A percentile compares a stretch with the other conserved stretches of the same genome.
phyloP scores from a whole-genome alignment of 2,329 filamentous ascomycete genomes.

The Graphiopsis chlorocephala region DNA sequence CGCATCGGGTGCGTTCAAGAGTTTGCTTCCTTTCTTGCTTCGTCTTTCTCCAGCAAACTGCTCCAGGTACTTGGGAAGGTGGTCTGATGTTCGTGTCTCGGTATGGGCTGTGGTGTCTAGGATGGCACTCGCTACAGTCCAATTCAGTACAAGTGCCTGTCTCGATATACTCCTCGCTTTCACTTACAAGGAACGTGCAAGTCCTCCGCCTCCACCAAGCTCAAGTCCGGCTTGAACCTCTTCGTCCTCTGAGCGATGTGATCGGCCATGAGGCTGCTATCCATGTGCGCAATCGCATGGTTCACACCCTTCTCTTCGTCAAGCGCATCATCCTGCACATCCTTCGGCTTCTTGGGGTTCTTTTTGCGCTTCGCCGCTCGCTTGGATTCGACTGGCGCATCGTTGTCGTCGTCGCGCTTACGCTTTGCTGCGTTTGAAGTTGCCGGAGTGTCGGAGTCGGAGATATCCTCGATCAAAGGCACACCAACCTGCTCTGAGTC shows the following conservation, averaged over 20 bases:
- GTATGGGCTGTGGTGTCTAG: conserved; percentile 75
- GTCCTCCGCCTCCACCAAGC: conserved; percentile 79
- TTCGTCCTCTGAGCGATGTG: conserved; percentile 76
- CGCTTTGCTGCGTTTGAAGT: conserved; percentile 36
- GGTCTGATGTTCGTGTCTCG: conserved; percentile 63
- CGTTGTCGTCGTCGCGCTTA: conserved; percentile 38
- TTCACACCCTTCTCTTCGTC: conserved; percentile 62
- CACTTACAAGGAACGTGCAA: conserved; percentile 69
- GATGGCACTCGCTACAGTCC: conserved; percentile 64
- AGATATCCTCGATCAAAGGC: conserved; percentile 44
- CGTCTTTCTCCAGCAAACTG: conserved; percentile 46
- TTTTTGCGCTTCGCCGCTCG: conserved; percentile 54
- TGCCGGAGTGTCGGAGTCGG: conserved; percentile 31
- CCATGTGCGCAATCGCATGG: conserved; percentile 76
- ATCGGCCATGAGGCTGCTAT: conserved; percentile 78
- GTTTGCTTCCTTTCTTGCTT: conserved; percentile 50
- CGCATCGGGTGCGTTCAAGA: conserved; percentile 65
- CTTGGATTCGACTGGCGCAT: conserved; percentile 35
- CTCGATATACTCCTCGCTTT: no score
- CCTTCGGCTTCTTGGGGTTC: conserved; percentile 53
- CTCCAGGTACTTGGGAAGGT: conserved; percentile 77
- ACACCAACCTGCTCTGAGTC: conserved; percentile 42
- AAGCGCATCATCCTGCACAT: conserved; percentile 61
- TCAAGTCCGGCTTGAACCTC: conserved; percentile 76
- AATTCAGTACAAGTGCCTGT: background rate